Base-by-base conservation (phyloP, 2,329 filamentous ascomycete genomes). In the Ophiostoma piceae region DNA sequence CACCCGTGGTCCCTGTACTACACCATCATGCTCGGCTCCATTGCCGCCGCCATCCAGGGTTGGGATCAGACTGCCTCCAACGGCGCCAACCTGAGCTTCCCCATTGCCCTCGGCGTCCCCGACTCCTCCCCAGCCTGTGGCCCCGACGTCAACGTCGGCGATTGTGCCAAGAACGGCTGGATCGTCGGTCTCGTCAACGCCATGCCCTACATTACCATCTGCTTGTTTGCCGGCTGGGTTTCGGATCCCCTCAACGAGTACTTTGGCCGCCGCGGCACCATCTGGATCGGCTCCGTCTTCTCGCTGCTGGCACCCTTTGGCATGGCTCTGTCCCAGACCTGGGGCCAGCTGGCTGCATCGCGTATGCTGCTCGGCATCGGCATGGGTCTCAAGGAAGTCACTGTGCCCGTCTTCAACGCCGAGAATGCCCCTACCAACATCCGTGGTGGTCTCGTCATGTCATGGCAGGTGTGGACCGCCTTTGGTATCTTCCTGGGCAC, bases 371-470 rank as follows among this genome's bases (percentile, higher is more conserved):
- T 94, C 71, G 92, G 92, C 11, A 86, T 95, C 65, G 91, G 90
- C 1, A 92, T 94, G 81, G 91, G 91, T 37, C 84, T 89, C 19
- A 93, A 93, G 76, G 87, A 76, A 37, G 77, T 67, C 82, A 82
- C 83, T 66, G 89, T 92, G 1, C 91, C 91, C 0, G 88, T 94
- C 37, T 94, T 91, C 74, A 88, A 90, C 0, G 90, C 91, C 1
- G 91, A 94, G 77, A 91, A 87, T 70, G 85, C 88, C 0, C 90
- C 90, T 0, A 87, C 90, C 1, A 78, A 82, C 1, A 88, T 92
- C 69, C 86, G 90, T 76, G 90, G 90, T 73, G 90, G 89, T 8
- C 82, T 95, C 22, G 90, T 94, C 73, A 94, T 94, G 91, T 88
- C 88, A 72, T 94, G 91, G 91, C 89, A 73, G 47, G 76, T 86